Conservation (phyloP, 2,329 filamentous ascomycete species). For the Neonectria sp. region DNA sequence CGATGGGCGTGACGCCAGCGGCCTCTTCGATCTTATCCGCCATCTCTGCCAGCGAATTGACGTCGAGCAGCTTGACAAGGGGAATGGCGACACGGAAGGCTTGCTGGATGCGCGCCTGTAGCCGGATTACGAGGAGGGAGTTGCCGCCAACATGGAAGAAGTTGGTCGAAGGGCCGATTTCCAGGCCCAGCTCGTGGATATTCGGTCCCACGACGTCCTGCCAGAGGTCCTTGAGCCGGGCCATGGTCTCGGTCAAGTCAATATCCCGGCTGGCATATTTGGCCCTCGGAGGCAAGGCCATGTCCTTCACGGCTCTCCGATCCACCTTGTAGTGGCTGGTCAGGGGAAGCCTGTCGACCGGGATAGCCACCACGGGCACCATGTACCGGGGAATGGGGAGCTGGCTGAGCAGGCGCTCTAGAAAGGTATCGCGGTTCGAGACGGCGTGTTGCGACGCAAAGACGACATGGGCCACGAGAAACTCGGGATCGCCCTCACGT, state of each 20-base stretch:
- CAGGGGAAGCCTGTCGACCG: conserved; percentile 47
- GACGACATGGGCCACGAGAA: conserved; percentile 50
- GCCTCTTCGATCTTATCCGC: neutral
- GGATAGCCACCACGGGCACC: conserved; percentile 48
- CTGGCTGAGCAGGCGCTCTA: conserved; percentile 24
- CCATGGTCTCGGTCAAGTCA: neutral
- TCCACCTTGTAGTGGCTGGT: conserved; percentile 52
- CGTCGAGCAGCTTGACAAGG: neutral
- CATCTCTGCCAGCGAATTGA: neutral
- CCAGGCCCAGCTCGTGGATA: neutral
- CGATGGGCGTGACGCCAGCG: neutral
- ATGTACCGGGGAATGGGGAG: conserved; percentile 54
- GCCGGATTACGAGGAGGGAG: neutral
- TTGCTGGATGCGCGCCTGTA: conserved; percentile 6
- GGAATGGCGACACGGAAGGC: neutral
- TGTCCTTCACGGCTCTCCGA: conserved; percentile 35
- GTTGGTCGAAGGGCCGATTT: neutral
- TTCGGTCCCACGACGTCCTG: neutral
- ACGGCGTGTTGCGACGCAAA: conserved; percentile 16
- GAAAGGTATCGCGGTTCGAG: neutral
- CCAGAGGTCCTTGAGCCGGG: neutral
- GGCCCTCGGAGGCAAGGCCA: conserved; percentile 37
- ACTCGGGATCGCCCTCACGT: conserved; percentile 26
- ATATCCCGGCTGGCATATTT: too few species aligned
- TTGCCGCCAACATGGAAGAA: conserved; percentile 26